Percentiles rank a stretch among this genome's conserved stretches.
phyloP scores from a whole-genome alignment of 108 stramenopile species.

The Cyclotella distinguenda region DNA sequence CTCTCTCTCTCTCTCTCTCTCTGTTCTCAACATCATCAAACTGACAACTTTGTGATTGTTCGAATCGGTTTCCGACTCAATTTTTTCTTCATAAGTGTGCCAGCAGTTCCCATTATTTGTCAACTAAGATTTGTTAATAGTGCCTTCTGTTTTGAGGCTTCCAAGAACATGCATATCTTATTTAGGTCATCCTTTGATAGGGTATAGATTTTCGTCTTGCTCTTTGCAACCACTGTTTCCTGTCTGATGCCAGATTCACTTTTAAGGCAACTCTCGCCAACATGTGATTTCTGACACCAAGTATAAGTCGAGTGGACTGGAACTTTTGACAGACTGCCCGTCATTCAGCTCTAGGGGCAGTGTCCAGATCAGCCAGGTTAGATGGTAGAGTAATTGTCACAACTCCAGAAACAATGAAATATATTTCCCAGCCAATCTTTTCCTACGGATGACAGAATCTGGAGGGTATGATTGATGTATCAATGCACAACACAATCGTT shows the following conservation, averaged over 20 bases:
- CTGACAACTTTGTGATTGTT: background rate
- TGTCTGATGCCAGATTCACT: conserved; percentile 53
- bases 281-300: conserved; percentile 45
- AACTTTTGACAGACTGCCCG: conserved; percentile 21
- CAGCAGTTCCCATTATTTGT: conserved; percentile 9
- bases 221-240: conserved; percentile 42
- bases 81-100: conserved; percentile 9
- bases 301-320: conserved; percentile 27
- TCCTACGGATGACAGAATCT: conserved; percentile 32
- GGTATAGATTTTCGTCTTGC: conserved; percentile 40
- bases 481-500: conserved; percentile 43
- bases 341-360: conserved; percentile 25
- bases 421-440: conserved; percentile 59
- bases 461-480: conserved; percentile 31
- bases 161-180: conserved; percentile 18
- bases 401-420: conserved; percentile 47
- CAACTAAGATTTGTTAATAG: conserved; percentile 6
- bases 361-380: conserved; percentile 48
- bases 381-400: conserved; percentile 35
- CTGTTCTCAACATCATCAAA: background rate
- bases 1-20: background rate
- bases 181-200: conserved; percentile 44
- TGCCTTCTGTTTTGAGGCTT: background rate
- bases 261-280: conserved; percentile 55
- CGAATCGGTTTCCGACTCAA: background rate